Base-by-base conservation (phyloP, 192 early-diverging fungal species). In the Coemansia sp. region DNA sequence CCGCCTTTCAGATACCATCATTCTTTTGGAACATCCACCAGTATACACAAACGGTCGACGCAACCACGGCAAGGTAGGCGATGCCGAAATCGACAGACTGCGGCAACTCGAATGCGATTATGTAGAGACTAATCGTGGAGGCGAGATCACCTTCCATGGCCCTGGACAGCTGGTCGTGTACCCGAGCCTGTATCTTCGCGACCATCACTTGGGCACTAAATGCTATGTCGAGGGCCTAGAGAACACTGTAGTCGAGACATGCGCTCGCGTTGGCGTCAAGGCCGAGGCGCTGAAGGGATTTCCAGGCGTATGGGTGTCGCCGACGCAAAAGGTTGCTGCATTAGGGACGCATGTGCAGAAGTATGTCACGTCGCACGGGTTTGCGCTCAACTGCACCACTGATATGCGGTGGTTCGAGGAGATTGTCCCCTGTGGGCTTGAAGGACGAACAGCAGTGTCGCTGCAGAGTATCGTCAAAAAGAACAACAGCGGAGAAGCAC, bases 81-180 rank as follows among this genome's bases (percentile, higher is more conserved):
- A 69, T 1, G 67, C 75, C 14, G 87, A 88, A 53, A 70, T 66
- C 11, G 24, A 57, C 11, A 78, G 87, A 33, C 63, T 90, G 48
- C 55, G 62, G n/a, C 46, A 47, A 0, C 64, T 89, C 9, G 91
- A 88, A n/a, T 87, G 91, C 24, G 89, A 71, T 58, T 58, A 57
- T 47, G 48, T 76, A 8, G 72, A 91, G 78, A 92, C 92, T 0
- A 74, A 83, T 55, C 77, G 95, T 14, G 96, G 96, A 21, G 96
- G 96, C 13, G 88, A 99, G 70, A 86, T 90, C 6, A 99, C 96
- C 1, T 99, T 91, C 66, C 96, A 99, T 72, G 96, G 96, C 0
- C 96, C 95, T 7, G 95, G 95, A 0, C 96, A 99, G 80, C 82
- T 99, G 34, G 92, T 99, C 17, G 91, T 85, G 13, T 99, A 99